Evolutionary conservation across 805 yeast species (phyloP), one percentile per base, ranked within the genome.

Genomic region (Zygoascus biomembranicola): DNA sequence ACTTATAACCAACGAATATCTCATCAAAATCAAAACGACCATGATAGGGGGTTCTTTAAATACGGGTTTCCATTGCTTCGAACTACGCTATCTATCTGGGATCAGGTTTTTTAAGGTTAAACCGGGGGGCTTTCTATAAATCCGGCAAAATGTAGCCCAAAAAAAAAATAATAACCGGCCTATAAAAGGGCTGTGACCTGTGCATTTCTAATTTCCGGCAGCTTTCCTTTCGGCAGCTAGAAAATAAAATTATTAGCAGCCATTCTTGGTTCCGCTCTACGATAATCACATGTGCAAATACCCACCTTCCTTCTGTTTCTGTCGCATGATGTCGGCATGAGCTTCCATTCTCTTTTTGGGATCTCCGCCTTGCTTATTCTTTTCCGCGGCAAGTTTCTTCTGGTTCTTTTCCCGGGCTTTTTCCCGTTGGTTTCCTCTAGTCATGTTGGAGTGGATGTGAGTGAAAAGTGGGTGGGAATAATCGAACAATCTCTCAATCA

Each of bases 371-470:
- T 80, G 81, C 73, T 88, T 87, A 72, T 85, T 85, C 56, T 78
- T 76, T 32, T 71, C 73, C 46, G 80, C 84, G 32, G 55, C 63
- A 63, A 79, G 84, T 70, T 92, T 92, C 75, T 92, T 94, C 68
- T 73, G 68, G 71, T 87, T 88, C 73, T 87, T 92, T 56, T 83
- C 87, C 67, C 99, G 80, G 32, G 97, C 97, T 62, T 87, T 78
- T 43, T 92, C 99, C 69, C 99, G 80, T 72, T 94, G 98, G 70
- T 92, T 94, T 32, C 99, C 99, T 75, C 99, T 80, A 51, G 96
- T 84, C 97, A 92, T 90, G 51, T 5, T 42, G 23, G 5, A 11
- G 44, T 35, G 20, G 10, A 14, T n/a, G 14, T 10, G 43, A 9
- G 43, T 9, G 8, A n/a, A 41, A 41, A n/a, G 16, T 41, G 5